A percentile compares a stretch with the other conserved stretches of the same genome.
phyloP scores from a whole-genome alignment of 2,329 filamentous ascomycete genomes.

The Pseudohalonectria lignicola region DNA sequence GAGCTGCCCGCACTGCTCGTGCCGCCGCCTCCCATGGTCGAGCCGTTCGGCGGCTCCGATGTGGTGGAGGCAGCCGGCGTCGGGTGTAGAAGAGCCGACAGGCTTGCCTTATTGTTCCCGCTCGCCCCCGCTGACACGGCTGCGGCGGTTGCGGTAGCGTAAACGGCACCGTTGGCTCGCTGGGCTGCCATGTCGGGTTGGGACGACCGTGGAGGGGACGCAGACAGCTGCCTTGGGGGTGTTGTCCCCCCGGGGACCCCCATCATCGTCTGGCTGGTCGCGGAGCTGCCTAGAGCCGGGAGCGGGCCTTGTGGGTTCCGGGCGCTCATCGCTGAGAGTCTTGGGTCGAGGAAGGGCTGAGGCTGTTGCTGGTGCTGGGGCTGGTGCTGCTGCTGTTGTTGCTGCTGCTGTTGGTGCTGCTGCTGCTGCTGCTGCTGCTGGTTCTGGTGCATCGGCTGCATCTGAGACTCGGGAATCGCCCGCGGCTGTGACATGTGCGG shows the following conservation, averaged over 20 bases:
- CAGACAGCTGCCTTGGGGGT: slow-evolving; percentile 33
- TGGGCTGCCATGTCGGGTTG: slow-evolving; percentile 23
- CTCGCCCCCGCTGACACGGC: neutral
- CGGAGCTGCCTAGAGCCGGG: slow-evolving; percentile 24
- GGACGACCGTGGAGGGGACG: slow-evolving; percentile 33
- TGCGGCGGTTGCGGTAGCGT: slow-evolving; percentile 6
- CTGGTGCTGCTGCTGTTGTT: neutral
- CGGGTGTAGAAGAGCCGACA: slow-evolving; percentile 23
- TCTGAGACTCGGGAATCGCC: neutral
- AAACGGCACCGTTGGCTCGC: too few relatives aligned
- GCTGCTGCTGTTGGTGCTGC: neutral
- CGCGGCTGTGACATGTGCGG: slow-evolving; percentile 4
- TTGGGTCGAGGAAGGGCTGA: slow-evolving; percentile 18
- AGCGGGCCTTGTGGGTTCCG: slow-evolving; percentile 31
- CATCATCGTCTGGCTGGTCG: too few relatives aligned
- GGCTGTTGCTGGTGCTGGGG: neutral
- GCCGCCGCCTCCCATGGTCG: slow-evolving; percentile 21
- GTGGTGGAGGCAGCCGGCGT: slow-evolving; percentile 30
- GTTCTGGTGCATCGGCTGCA: neutral
- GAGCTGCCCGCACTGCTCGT: slow-evolving; percentile 35
- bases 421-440: slow-evolving; percentile 1
- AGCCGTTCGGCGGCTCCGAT: slow-evolving; percentile 33
- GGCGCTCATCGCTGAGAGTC: slow-evolving; percentile 18
- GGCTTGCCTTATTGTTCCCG: slow-evolving; percentile 28
- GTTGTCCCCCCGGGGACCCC: too few relatives aligned